A percentile compares a stretch with the other conserved stretches of the same genome.
phyloP scores from a whole-genome alignment of 306 rosid species.

The Citrullus amarus region DNA sequence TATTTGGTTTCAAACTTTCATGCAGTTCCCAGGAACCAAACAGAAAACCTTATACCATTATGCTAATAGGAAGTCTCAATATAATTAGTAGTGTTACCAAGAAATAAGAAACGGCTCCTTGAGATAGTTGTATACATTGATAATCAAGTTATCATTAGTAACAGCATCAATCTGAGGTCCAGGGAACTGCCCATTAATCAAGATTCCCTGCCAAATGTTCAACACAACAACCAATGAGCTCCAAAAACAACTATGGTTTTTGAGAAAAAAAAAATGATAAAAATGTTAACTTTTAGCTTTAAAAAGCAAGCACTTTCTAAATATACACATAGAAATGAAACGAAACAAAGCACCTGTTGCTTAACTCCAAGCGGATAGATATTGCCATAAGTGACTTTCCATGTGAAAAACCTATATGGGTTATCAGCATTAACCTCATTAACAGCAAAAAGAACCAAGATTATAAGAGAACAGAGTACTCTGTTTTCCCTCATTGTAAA shows the following conservation, averaged over 20 bases:
- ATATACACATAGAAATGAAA: background rate
- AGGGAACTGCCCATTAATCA: constrained; percentile 93
- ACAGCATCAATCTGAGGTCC: constrained; percentile 97
- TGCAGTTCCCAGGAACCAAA: constrained; percentile 1
- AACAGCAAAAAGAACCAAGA: constrained; percentile 13
- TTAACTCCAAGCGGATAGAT: constrained; percentile 87
- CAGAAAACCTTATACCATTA: background rate
- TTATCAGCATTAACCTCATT: constrained; percentile 50
- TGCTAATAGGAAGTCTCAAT: background rate
- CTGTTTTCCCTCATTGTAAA: constrained; percentile 2
- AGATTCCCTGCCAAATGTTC: constrained; percentile 54
- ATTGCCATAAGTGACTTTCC: constrained; percentile 88
- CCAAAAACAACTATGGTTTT: background rate
- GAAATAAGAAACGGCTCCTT: constrained; percentile 81
- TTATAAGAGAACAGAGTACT: constrained; percentile 15
- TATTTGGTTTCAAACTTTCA: background rate
- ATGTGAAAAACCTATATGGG: constrained; percentile 67
- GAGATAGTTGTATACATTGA: constrained; percentile 68
- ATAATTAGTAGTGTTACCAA: constrained; percentile 33
- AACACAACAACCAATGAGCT: constrained; percentile 1
- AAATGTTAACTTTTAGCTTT: background rate
- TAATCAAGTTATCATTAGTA: constrained; percentile 79
- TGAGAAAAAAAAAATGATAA: background rate
- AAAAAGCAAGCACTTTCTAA: constrained; percentile 17
- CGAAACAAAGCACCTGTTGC: constrained; percentile 48